Evolutionary conservation across 1,139 yeast species (phyloP).

Genomic region (Candida dubliniensis): DNA sequence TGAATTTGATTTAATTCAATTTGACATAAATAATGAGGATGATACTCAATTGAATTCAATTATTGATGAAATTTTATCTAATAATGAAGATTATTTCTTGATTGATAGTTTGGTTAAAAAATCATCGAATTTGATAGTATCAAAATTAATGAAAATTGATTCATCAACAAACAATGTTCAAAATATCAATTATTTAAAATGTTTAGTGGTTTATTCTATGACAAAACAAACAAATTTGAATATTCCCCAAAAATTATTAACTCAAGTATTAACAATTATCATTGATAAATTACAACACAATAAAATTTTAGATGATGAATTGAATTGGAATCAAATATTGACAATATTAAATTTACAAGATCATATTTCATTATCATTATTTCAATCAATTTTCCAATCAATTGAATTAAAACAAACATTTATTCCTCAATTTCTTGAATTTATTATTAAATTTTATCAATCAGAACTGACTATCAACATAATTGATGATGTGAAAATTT

Average conservation of each 20-base stretch:
- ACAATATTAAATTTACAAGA: conserved; percentile 9
- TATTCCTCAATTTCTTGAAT: conserved; percentile 25
- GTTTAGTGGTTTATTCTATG: conserved; percentile 24
- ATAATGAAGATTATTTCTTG: conserved; percentile 20
- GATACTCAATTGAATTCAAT: conserved; percentile 19
- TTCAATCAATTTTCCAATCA: conserved; percentile 4
- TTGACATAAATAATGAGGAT: conserved; percentile 11
- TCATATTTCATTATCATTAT: neutral
- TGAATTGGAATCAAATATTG: conserved; percentile 16
- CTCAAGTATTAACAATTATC: conserved; percentile 8
- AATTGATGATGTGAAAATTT: conserved; percentile 16
- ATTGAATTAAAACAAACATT: conserved; percentile 23
- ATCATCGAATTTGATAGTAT: conserved; percentile 12
- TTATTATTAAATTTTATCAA: conserved; percentile 13
- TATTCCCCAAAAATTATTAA: conserved; percentile 8
- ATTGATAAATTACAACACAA: conserved; percentile 12
- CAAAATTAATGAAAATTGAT: conserved; percentile 16
- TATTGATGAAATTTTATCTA: conserved; percentile 17
- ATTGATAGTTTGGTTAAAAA: conserved; percentile 22
- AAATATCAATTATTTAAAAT: conserved; percentile 17
- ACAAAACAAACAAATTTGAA: conserved; percentile 6
- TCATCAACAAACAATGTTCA: conserved; percentile 19
- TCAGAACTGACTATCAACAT: neutral
- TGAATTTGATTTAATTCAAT: conserved; percentile 24
- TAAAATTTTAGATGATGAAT: conserved; percentile 9